A percentile compares a stretch with the other conserved stretches of the same genome.
Conservation (phyloP, 331 rosid genomes). For the Rosa hybrid region DNA sequence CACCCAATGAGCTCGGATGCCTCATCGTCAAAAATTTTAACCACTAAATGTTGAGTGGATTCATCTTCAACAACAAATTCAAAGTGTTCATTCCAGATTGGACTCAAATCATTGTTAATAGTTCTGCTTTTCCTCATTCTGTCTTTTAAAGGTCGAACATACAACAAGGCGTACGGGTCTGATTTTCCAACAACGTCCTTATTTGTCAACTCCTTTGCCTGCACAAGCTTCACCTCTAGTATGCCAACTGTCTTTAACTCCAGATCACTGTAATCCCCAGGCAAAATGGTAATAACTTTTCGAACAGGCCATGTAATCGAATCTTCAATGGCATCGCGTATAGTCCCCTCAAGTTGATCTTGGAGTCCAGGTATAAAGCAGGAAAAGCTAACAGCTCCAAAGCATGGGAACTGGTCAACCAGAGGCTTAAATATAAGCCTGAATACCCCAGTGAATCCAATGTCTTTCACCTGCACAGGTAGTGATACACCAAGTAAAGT, state of each 20-base stretch:
- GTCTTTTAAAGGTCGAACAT: conserved; percentile 71
- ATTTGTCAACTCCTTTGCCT: conserved; percentile 91
- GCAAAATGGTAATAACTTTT: conserved; percentile 83
- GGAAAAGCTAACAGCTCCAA: conserved; percentile 94
- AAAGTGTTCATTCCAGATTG: conserved; percentile 95
- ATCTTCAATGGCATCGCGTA: conserved; percentile 94
- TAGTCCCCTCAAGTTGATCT: conserved; percentile 73
- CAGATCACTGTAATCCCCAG: conserved; percentile 98
- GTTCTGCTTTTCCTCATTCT: conserved; percentile 87
- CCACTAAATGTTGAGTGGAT: conserved; percentile 75
- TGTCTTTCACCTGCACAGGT: conserved; percentile 67
- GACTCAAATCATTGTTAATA: conserved; percentile 92
- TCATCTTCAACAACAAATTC: conserved; percentile 88
- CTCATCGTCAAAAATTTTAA: conserved; percentile 77
- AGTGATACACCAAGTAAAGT: too few species aligned
- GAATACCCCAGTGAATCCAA: conserved; percentile 95
- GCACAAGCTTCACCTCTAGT: conserved; percentile 96
- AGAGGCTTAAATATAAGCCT: conserved; percentile 93
- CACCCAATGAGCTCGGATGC: conserved; percentile 76
- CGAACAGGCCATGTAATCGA: conserved; percentile 97
- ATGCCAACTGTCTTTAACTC: conserved; percentile 90
- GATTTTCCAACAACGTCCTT: conserved; percentile 95
- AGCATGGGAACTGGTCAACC: conserved; percentile 88
- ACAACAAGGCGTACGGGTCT: conserved; percentile 83
- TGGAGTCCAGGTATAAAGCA: conserved; percentile 74